Evolutionary conservation across 108 stramenopile genomes (phyloP).

Genomic region (Nannochloropsis granulata): DNA sequence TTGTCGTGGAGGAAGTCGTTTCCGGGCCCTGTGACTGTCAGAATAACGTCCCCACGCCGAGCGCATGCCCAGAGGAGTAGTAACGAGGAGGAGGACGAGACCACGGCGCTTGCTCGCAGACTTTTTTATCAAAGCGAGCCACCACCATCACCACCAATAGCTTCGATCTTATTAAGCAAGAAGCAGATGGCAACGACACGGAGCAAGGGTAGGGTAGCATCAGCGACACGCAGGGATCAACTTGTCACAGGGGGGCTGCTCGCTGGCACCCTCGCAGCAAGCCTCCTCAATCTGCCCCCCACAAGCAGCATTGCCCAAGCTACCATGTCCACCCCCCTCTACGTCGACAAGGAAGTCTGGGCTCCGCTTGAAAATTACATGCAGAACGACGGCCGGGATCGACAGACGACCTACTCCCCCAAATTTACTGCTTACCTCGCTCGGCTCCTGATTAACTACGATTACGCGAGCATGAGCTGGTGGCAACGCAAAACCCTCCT

Average conservation of each 20-base stretch:
- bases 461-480: neutral
- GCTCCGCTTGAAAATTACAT: constrained; percentile 12
- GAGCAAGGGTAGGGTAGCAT: too few relatives aligned
- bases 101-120: too few relatives aligned
- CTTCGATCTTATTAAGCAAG: too few relatives aligned
- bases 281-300: neutral
- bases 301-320: neutral
- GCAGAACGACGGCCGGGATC: constrained; percentile 1
- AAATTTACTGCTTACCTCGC: constrained; percentile 24
- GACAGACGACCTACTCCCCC: constrained; percentile 21
- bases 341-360: constrained; percentile 11
- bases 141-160: too few relatives aligned
- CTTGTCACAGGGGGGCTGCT: neutral
- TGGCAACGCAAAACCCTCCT: neutral
- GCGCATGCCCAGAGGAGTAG: too few relatives aligned
- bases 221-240: neutral
- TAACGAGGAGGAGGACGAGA: too few relatives aligned
- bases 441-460: constrained; percentile 24
- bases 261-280: neutral
- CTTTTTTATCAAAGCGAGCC: too few relatives aligned
- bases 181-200: too few relatives aligned
- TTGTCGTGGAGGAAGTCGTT: too few relatives aligned
- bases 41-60: too few relatives aligned
- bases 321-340: neutral
- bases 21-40: too few relatives aligned